Conservation (phyloP, 2,329 filamentous ascomycete species). For the Trichophaea hybrida region DNA sequence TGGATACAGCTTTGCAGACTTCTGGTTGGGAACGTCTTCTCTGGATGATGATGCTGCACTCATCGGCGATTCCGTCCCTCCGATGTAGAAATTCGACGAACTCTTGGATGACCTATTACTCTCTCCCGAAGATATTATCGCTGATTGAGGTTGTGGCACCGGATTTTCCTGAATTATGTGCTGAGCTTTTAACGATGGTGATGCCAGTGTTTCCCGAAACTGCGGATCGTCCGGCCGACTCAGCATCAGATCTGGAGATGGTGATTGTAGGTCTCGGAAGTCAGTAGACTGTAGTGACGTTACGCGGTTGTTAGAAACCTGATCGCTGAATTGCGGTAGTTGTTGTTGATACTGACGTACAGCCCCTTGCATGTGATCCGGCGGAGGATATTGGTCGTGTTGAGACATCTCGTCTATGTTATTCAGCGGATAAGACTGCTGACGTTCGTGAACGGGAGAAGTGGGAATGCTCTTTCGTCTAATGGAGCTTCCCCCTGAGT, state of each 20-base stretch:
- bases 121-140: constrained; percentile 26
- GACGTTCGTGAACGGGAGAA: constrained; percentile 1
- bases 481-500: neutral
- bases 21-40: neutral
- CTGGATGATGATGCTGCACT: constrained; percentile 14
- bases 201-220: constrained; percentile 17
- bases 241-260: constrained; percentile 16
- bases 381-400: constrained; percentile 11
- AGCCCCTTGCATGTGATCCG: constrained; percentile 13
- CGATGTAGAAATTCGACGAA: constrained; percentile 2
- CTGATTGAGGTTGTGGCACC: constrained; percentile 29
- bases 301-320: constrained; percentile 7
- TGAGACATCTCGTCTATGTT: constrained; percentile 10
- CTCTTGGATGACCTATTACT: constrained; percentile 20
- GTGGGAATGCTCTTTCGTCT: constrained; percentile 2
- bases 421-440: constrained; percentile 4
- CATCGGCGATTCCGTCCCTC: constrained; percentile 13
- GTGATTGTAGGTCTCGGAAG: constrained; percentile 17
- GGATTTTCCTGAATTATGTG: constrained; percentile 21
- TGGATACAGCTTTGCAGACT: constrained; percentile 34
- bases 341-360: constrained; percentile 19
- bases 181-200: constrained; percentile 16
- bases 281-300: constrained; percentile 21
- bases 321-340: constrained; percentile 19
- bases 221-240: constrained; percentile 15